Percentiles rank a stretch among this genome's conserved stretches.
Evolutionary conservation across 2,329 filamentous ascomycete genomes (phyloP).

Genomic region (Fusarium agapanthi): DNA sequence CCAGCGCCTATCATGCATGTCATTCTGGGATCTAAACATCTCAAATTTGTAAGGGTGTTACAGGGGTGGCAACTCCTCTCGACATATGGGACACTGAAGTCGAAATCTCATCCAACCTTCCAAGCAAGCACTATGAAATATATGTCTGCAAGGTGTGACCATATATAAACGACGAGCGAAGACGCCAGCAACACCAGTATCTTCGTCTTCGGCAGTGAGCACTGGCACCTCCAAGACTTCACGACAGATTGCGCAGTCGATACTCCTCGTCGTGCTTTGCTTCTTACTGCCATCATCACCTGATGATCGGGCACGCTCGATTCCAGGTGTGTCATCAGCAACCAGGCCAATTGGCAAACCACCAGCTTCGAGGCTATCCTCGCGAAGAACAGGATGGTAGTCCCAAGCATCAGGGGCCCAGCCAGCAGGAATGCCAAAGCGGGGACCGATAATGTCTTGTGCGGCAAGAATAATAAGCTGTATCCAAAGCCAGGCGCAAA

Average conservation of each 20-base stretch:
- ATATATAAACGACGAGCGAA: slow-evolving; percentile 88
- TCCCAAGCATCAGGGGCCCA: slow-evolving; percentile 85
- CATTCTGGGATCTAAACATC: background rate
- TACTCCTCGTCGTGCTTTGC: slow-evolving; percentile 56
- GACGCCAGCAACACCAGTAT: slow-evolving; percentile 69
- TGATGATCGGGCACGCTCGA: slow-evolving; percentile 42
- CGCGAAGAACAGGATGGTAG: slow-evolving; percentile 89
- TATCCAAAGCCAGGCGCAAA: slow-evolving; percentile 82
- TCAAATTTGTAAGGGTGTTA: slow-evolving; percentile 49
- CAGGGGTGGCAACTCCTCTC: slow-evolving; percentile 86
- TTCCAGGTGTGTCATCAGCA: slow-evolving; percentile 41
- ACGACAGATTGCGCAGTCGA: slow-evolving; percentile 96
- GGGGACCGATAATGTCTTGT: slow-evolving; percentile 86
- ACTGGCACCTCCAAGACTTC: slow-evolving; percentile 91
- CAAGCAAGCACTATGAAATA: slow-evolving; percentile 91
- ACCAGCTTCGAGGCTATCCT: slow-evolving; percentile 82
- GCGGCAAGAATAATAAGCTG: slow-evolving; percentile 81
- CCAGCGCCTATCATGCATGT: background rate
- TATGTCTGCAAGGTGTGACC: slow-evolving; percentile 96
- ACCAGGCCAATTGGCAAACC: slow-evolving; percentile 80
- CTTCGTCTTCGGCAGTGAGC: slow-evolving; percentile 66
- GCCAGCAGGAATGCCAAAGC: slow-evolving; percentile 81
- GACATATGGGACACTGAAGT: slow-evolving; percentile 93
- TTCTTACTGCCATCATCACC: slow-evolving; percentile 48
- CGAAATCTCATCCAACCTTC: slow-evolving; percentile 97